Base-by-base conservation (phyloP, 352 stramenopile species). In the Globisporangium mamillatum region DNA sequence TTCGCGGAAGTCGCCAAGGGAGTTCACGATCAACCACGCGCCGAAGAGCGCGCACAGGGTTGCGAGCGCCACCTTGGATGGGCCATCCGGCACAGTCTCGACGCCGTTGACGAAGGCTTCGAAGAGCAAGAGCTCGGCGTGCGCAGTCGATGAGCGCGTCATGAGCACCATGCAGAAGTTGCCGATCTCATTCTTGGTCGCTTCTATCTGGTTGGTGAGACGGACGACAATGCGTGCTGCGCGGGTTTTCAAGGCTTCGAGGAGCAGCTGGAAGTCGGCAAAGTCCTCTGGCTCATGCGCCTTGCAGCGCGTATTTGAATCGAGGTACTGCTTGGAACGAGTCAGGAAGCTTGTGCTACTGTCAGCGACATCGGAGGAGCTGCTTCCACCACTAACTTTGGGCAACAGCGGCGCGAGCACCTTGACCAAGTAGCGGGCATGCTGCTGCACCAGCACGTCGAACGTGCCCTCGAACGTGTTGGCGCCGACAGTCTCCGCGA, bases 381-480 rank as follows among this genome's bases (percentile, higher is more conserved):
- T 38, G 8, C 32, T 38, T 22, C 5, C 16, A 10, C 8, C 18
- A 18, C 18, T 46, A 44, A 8, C 16, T 18, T 50, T 50, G 16
- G 18, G n/a, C 1, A 16, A 9, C 41, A n/a, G 18, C 2, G 5
- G 0, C 16, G 41, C 1, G 41, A 50, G 41, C 41, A 62, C 56
- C 75, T 92, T 92, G 18, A 88, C 38, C 10, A 93, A 65, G 65
- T 81, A 91, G 0, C 78, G 79, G 12, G 76, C 74, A 64, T 91
- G 82, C 46, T 93, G 82, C 63, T 90, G 78, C 29, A 89, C 75
- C 32, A 93, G 74, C 61, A 93, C 83, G 66, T 93, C 82, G 53
- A 82, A 86, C 24, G 82, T 93, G 22, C 82, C 85, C 78, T 93
- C 82, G 65, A 76, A 89, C 14, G 85, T 93, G 59, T 62, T 78